Percentiles rank a stretch among this genome's conserved stretches.
phyloP scores from a whole-genome alignment of 768 basidiomycete genomes.

The Mycena crocata region DNA sequence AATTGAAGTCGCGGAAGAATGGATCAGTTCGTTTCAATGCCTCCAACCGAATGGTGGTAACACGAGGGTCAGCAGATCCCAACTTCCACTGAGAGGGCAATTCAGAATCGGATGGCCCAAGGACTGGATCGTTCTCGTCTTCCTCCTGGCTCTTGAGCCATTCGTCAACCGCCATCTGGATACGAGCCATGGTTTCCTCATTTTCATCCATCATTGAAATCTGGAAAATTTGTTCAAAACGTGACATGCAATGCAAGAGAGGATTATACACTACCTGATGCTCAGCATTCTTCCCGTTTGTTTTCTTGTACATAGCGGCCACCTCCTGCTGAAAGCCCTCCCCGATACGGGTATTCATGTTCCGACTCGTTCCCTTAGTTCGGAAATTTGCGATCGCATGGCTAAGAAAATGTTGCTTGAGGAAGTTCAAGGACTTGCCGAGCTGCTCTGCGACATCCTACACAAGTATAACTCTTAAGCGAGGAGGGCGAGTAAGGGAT shows the following conservation, averaged over 20 bases:
- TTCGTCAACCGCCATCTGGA: conserved; percentile 9
- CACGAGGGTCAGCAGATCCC: conserved; percentile 1
- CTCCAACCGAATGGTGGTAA: neutral
- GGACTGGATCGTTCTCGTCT: neutral
- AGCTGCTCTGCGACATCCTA: neutral
- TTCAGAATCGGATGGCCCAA: neutral
- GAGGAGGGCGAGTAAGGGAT: neutral
- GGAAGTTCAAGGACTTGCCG: conserved; percentile 9
- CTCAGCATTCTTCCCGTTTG: conserved; percentile 18
- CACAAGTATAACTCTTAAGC: neutral
- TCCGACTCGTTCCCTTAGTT: conserved; percentile 1
- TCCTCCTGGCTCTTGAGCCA: neutral
- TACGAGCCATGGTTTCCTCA: conserved; percentile 18
- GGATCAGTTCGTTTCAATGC: neutral
- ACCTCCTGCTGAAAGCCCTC: conserved; percentile 26
- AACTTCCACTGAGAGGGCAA: neutral
- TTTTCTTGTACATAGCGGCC: neutral
- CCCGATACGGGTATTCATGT: conserved; percentile 16
- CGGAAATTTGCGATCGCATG: conserved; percentile 1
- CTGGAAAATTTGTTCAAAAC: neutral
- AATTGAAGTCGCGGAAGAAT: neutral
- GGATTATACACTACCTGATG: conserved; percentile 2
- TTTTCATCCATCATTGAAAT: conserved; percentile 19
- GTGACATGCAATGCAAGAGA: neutral
- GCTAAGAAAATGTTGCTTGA: conserved; percentile 15